Conservation (phyloP, 2,329 filamentous ascomycete genomes). For the Hymenoscyphus salicellus region DNA sequence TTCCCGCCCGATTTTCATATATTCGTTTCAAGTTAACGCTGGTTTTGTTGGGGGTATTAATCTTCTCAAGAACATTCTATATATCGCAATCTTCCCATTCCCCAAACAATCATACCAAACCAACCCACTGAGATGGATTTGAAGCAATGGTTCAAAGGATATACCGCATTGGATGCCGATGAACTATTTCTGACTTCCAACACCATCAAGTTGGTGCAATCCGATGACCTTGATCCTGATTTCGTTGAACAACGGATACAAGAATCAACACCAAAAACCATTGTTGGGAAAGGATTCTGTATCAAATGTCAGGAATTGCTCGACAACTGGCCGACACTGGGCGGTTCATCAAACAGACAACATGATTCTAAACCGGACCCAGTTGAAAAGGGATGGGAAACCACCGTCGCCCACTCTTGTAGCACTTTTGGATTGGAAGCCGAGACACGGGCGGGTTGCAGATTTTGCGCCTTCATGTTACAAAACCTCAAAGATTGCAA, state of each 20-base stretch:
- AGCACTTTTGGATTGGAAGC: conserved; percentile 17
- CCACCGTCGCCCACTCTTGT: neutral
- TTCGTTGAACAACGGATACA: conserved; percentile 17
- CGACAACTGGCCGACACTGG: conserved; percentile 1
- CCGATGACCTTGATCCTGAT: conserved; percentile 13
- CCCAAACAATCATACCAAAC: neutral
- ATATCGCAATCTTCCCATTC: neutral
- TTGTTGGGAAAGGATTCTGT: neutral
- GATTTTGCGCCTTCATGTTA: conserved; percentile 17
- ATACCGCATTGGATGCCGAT: conserved; percentile 10
- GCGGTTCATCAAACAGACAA: no score
- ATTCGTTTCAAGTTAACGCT: no score
- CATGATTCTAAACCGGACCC: no score
- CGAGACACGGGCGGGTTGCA: conserved; percentile 14
- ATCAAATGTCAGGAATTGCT: neutral
- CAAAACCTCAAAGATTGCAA: conserved; percentile 15
- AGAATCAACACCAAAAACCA: conserved; percentile 9
- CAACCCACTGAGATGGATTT: neutral
- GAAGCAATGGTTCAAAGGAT: conserved; percentile 16
- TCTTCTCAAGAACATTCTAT: no score
- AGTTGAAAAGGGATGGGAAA: neutral
- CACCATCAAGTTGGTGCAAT: conserved; percentile 10
- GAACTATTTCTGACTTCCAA: neutral
- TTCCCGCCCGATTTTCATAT: no score
- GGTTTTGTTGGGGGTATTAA: neutral